Evolutionary conservation across 1,284 basidiomycete genomes (phyloP).

Genomic region (Uromyces viciae-fabae): DNA sequence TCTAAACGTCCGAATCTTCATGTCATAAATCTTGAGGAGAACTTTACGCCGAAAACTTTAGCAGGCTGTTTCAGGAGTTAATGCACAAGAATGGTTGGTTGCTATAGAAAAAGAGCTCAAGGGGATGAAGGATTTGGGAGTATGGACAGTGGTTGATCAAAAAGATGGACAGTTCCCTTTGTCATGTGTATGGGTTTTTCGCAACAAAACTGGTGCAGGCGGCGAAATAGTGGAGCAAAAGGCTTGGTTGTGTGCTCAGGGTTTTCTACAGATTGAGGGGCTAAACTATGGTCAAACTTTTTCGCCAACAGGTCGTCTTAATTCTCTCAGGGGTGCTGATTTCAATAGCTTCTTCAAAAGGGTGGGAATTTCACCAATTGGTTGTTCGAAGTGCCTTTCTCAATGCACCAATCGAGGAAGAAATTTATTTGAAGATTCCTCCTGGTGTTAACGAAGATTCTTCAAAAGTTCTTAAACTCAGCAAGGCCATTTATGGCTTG

Average conservation of each 20-base stretch:
- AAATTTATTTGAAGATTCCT: not conserved
- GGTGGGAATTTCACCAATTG: not conserved
- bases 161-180: no score
- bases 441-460: not conserved
- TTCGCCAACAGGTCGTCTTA: not conserved
- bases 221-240: no score
- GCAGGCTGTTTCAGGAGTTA: no score
- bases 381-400: not conserved
- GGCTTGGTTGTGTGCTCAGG: not conserved
- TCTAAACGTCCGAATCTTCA: no score
- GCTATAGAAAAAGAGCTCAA: no score
- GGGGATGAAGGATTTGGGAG: no score
- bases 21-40: no score
- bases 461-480: not conserved
- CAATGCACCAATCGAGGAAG: not conserved
- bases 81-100: no score
- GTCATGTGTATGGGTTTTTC: no score
- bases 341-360: not conserved
- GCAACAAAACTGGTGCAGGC: no score
- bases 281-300: not conserved
- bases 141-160: no score
- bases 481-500: not conserved
- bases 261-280: not conserved
- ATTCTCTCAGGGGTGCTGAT: not conserved
- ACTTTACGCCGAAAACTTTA: no score